A percentile compares a stretch with the other conserved stretches of the same genome.
These are phyloP conservation scores for Aurantiochytrium sp. DNA, from an alignment of 108 stramenopile species.

Conservation along the genomic window DNA sequence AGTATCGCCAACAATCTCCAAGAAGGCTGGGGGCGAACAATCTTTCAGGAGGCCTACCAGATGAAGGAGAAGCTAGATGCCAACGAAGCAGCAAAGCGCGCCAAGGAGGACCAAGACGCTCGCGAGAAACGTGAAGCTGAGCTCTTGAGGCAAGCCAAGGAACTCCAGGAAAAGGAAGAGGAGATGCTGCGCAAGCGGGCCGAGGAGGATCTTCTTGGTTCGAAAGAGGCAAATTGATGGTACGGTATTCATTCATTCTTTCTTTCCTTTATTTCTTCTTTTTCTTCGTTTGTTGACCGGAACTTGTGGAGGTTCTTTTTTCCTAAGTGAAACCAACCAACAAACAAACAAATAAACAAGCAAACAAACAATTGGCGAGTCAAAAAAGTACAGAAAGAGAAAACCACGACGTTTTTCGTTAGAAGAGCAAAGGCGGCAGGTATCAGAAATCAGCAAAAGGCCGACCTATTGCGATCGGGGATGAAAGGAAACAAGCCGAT, in stretches of 20 bases:
- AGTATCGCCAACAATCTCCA: not conserved
- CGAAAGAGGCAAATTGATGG: not conserved
- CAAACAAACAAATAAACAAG: too few relatives aligned
- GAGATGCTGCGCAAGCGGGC: not conserved
- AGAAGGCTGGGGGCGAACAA: not conserved
- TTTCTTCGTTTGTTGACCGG: not conserved
- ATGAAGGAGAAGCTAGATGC: not conserved
- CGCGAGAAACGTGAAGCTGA: not conserved
- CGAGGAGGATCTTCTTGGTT: not conserved
- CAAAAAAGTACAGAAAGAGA: too few relatives aligned
- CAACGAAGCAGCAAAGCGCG: not conserved
- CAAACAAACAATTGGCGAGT: too few relatives aligned
- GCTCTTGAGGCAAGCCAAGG: not conserved
- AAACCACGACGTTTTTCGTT: too few relatives aligned
- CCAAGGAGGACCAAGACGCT: not conserved
- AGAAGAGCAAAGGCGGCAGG: too few relatives aligned
- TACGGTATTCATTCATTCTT: not conserved
- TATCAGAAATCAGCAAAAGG: too few relatives aligned
- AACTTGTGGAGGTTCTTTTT: too few relatives aligned
- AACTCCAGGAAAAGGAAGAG: not conserved
- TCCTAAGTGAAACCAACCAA: too few relatives aligned
- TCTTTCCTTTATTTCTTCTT: not conserved
- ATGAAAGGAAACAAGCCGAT: too few relatives aligned
- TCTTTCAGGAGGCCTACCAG: slow-evolving; percentile 12
- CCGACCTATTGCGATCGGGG: too few relatives aligned